Evolutionary conservation across 1,139 yeast genomes (phyloP).

Genomic region (Suhomyces anneliseae): DNA sequence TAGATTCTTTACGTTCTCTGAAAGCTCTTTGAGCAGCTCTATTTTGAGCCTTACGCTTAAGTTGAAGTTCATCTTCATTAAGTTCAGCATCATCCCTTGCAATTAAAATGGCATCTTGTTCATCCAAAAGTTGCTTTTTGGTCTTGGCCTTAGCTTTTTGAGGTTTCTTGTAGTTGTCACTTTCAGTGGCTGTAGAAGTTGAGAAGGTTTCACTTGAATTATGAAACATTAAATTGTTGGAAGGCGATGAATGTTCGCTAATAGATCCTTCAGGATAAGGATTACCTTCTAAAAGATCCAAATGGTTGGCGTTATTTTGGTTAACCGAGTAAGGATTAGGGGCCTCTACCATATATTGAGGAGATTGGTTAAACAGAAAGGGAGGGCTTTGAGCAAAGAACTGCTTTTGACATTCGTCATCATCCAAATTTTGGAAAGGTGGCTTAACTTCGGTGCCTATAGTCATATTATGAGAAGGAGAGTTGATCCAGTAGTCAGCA

Average conservation of each 20-base stretch:
- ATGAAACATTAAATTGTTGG: conserved; percentile 3
- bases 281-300: conserved; percentile 3
- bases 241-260: conserved; percentile 12
- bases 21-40: conserved; percentile 91
- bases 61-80: conserved; percentile 49
- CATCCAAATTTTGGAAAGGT: conserved; percentile 1
- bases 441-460: neutral
- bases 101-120: conserved; percentile 39
- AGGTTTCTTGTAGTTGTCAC: neutral
- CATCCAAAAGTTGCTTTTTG: conserved; percentile 33
- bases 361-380: conserved; percentile 4
- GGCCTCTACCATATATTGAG: conserved; percentile 1
- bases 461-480: conserved; percentile 1
- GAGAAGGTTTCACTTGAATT: conserved; percentile 14
- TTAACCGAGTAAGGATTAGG: neutral
- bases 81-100: conserved; percentile 43
- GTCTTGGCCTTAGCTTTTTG: conserved; percentile 13
- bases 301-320: conserved; percentile 1
- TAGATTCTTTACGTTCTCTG: conserved; percentile 78
- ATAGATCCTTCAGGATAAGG: conserved; percentile 8
- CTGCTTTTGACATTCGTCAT: conserved; percentile 5
- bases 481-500: conserved; percentile 1
- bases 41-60: conserved; percentile 75
- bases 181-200: conserved; percentile 7
- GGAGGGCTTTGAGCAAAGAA: conserved; percentile 5